Conservation (phyloP, 2,329 filamentous ascomycete species). For the Apiospora pterosperma region DNA sequence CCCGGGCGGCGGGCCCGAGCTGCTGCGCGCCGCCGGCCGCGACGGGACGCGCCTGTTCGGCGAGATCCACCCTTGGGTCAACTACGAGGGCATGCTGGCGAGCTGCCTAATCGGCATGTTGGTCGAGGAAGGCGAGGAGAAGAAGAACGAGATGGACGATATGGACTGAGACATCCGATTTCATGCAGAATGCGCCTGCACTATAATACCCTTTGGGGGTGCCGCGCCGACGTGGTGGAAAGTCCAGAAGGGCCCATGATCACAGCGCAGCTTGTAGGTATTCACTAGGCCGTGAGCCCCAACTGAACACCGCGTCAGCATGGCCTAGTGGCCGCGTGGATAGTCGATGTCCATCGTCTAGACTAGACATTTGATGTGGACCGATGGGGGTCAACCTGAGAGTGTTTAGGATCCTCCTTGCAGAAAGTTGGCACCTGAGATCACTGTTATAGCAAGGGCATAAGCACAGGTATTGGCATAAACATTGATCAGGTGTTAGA, state of each 20-base stretch:
- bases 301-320: background rate
- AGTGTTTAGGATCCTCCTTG: background rate
- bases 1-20: constrained; percentile 77
- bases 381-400: background rate
- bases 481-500: constrained; percentile 24
- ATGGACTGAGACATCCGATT: too few species aligned
- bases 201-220: background rate
- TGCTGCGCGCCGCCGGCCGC: constrained; percentile 59
- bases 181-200: constrained; percentile 7
- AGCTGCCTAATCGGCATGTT: constrained; percentile 61
- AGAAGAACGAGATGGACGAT: constrained; percentile 62
- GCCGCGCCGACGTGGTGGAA: background rate
- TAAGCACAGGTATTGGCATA: background rate
- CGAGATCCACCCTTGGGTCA: constrained; percentile 69
- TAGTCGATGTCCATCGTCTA: too few species aligned
- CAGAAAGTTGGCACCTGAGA: background rate
- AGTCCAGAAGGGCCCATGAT: background rate
- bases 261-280: background rate
- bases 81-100: constrained; percentile 66
- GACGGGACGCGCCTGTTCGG: constrained; percentile 63
- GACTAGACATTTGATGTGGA: background rate
- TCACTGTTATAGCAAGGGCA: background rate
- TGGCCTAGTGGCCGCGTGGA: background rate
- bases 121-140: constrained; percentile 50
- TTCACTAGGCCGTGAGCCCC: background rate